phyloP scores from a whole-genome alignment of 805 yeast species.

The Candida wancherniae region DNA sequence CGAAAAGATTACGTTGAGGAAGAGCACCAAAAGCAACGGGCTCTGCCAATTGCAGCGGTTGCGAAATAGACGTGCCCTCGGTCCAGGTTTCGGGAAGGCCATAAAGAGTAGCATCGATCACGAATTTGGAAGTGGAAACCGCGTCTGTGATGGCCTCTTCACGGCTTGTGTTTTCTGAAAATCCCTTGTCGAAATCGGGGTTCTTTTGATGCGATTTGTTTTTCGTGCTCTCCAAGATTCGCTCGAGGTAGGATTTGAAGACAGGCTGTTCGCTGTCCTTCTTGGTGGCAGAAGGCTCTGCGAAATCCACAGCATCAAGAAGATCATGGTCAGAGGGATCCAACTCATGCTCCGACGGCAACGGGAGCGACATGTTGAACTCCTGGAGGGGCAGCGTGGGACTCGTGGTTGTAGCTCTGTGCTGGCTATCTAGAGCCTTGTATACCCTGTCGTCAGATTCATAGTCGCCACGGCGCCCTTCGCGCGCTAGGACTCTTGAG shows the following conservation, averaged over 20 bases:
- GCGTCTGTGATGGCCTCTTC: conserved; percentile 2
- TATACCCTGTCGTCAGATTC: conserved; percentile 10
- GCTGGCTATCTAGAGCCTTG: conserved; percentile 11
- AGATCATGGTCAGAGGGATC: conserved; percentile 4
- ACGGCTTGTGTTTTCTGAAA: conserved; percentile 3
- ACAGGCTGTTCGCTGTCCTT: conserved; percentile 12
- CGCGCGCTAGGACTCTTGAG: conserved; percentile 26
- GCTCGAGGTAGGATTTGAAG: conserved; percentile 28
- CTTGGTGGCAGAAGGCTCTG: too few species aligned
- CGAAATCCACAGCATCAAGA: too few species aligned
- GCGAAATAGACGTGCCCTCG: background rate
- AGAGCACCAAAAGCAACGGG: conserved; percentile 15
- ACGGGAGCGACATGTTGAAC: conserved; percentile 26
- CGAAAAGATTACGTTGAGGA: conserved; percentile 6
- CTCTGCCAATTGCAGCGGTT: conserved; percentile 10
- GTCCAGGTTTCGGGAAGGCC: conserved; percentile 12
- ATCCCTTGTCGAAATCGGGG: conserved; percentile 7
- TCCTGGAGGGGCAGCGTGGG: conserved; percentile 13
- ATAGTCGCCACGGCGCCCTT: conserved; percentile 11
- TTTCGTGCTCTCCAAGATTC: conserved; percentile 21
- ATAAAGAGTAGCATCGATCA: conserved; percentile 16
- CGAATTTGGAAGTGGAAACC: conserved; percentile 14
- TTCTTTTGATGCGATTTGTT: conserved; percentile 2
- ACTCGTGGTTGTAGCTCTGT: conserved; percentile 9
- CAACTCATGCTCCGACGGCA: conserved; percentile 21